Conservation (phyloP, 768 basidiomycete genomes). For the Kwoniella europaea region DNA sequence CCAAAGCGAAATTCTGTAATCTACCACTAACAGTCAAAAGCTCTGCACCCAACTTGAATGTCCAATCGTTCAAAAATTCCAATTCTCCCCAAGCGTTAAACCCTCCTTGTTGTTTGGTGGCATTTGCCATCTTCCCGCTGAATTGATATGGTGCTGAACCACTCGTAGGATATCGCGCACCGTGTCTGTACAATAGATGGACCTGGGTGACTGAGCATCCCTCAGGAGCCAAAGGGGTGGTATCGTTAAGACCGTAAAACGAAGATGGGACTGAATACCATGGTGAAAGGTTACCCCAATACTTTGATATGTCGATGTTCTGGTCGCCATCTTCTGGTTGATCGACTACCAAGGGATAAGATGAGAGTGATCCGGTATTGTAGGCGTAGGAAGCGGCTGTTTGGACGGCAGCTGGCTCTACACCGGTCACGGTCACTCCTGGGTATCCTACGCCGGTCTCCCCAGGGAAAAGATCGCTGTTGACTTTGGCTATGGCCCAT, state of each 20-base stretch:
- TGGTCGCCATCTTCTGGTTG: slow-evolving; percentile 12
- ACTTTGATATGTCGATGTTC: slow-evolving; percentile 42
- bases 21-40: slow-evolving; percentile 49
- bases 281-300: slow-evolving; percentile 57
- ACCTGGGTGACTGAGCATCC: slow-evolving; percentile 52
- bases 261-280: slow-evolving; percentile 51
- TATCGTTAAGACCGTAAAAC: slow-evolving; percentile 52
- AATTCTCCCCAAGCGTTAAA: slow-evolving; percentile 39
- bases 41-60: slow-evolving; percentile 50
- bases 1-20: slow-evolving; percentile 54
- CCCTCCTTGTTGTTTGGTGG: slow-evolving; percentile 27
- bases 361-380: slow-evolving; percentile 15
- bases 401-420: slow-evolving; percentile 52
- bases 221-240: slow-evolving; percentile 51
- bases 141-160: slow-evolving; percentile 47
- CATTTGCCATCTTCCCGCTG: slow-evolving; percentile 48
- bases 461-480: slow-evolving; percentile 46
- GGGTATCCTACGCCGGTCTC: slow-evolving; percentile 50
- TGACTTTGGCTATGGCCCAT: slow-evolving; percentile 26
- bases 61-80: slow-evolving; percentile 51
- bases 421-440: slow-evolving; percentile 45
- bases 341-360: slow-evolving; percentile 46
- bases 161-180: slow-evolving; percentile 56
- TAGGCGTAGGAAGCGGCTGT: slow-evolving; percentile 48
- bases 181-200: slow-evolving; percentile 45